Evolutionary conservation across 1,139 yeast species (phyloP), one percentile per base, ranked within the genome.

Genomic region (Suhomyces coccinellae): DNA sequence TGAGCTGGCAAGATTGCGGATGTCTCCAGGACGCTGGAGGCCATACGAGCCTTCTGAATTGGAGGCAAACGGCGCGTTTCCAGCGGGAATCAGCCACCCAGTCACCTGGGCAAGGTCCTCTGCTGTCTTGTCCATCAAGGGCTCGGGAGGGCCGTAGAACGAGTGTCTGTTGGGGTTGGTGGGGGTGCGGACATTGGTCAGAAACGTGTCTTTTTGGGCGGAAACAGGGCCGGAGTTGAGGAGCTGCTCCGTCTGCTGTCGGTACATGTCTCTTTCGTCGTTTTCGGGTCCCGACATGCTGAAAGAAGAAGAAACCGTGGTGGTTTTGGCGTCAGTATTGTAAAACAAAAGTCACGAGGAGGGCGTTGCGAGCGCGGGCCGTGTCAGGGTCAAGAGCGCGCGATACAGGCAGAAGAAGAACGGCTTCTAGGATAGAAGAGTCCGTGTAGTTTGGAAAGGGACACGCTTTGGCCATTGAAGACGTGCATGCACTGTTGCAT

Each of bases 1-100:
- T 36, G 75, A 70, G 48, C 76, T 70, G 11, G 71, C 66, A 24
- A 73, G 57, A 34, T 52, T 54, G 5, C 58, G 48, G 29, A 67
- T 46, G 43, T 53, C 55, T 4, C 41, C 33, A 13, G 40, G 22
- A 15, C 33, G 32, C 26, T 36, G 36, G 11, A 28, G 24, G 2
- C 38, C 28, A 5, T 9, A 6, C 6, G 14, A 16, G 7, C 24
- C 17, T 3, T 36, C 38, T 7, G 38, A 24, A 10, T 3, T n/a
- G 26, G 36, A 30, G 14, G 38, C 43, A 29, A 34, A 40, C n/a
- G 38, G 32, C 15, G 38, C 43, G 33, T 32, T 31, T 15, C 13
- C 28, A 10, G 37, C 24, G 1, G 44, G 37, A 2, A 33, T 37
- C 26, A 32, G 37, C 40, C 36, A 34, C 10, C 29, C 29, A 13